Evolutionary conservation across 768 basidiomycete species (phyloP), one percentile per base, ranked within the genome.

Genomic region (Tricholoma furcatifolium): DNA sequence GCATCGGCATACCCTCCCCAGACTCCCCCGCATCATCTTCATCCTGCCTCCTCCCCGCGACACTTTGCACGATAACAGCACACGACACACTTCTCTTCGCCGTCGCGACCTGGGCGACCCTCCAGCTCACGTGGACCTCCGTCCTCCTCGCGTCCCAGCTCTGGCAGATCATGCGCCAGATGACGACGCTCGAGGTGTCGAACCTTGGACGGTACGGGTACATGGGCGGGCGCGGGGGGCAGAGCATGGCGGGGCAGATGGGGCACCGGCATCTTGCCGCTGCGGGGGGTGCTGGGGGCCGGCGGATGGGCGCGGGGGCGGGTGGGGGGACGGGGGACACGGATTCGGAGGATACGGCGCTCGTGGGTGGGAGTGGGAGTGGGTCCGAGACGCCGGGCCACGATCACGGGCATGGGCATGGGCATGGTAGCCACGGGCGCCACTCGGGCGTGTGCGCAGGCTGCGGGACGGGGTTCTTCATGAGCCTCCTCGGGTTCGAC

Each of bases 181-280:
- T 98, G 82, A 99, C 96, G 1, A 98, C 96, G 0, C 79, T 95
- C 50, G 96, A 99, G 65, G 92, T 98, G 3, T 87, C 87, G 54
- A 99, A 99, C 64, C 83, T 98, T 2, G 93, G 96, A 3, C 82
- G 96, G 42, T 98, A 87, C 63, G 96, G 97, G 11, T 98, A 87
- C 74, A 96, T 99, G 93, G 96, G 97, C 34, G 95, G 95, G 0
- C 84, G 91, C 36, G 90, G 85, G 0, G 83, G 83, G 17, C 80
- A 84, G 2, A 82, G 78, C 34, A 74, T 89, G 17, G 74, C 74
- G 6, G 76, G 82, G 6, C 91, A 93, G 66, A 88, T 89, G 86
- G 87, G 91, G 2, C 88, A 89, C 64, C 77, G 79, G n/a, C 86
- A 89, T 61, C 43, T 65, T 45, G 59, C 4, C 7, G 27, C 4